A percentile compares a stretch with the other conserved stretches of the same genome.
Conservation (phyloP, 306 rosid species). For the Vicia sativa region DNA sequence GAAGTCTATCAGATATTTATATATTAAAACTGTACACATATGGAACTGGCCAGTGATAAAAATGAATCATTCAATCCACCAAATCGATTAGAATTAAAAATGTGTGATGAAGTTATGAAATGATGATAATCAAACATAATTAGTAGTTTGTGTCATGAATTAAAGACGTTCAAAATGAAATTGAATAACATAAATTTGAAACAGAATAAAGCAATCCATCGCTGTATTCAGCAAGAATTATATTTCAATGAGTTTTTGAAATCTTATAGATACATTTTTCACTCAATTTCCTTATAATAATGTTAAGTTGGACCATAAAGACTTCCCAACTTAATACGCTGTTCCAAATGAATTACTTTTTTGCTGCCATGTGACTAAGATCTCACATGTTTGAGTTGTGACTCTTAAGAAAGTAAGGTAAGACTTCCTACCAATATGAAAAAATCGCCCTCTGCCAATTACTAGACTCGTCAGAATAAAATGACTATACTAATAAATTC, state of each 20-base stretch:
- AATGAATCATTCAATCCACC: no score
- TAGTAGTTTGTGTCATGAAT: neutral
- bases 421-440: neutral
- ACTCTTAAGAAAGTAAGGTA: neutral
- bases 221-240: neutral
- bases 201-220: constrained; percentile 18
- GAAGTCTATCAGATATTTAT: constrained; percentile 9
- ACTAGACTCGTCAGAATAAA: constrained; percentile 12
- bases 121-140: constrained; percentile 13
- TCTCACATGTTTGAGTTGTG: neutral
- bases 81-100: no score
- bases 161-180: constrained; percentile 6
- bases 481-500: constrained; percentile 2
- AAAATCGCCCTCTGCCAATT: constrained; percentile 10
- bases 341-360: neutral
- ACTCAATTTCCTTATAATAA: neutral
- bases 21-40: constrained; percentile 2
- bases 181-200: constrained; percentile 6
- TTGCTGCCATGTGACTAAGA: constrained; percentile 4
- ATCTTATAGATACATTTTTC: constrained; percentile 24
- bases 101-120: neutral
- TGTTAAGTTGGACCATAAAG: constrained; percentile 5
- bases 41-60: constrained; percentile 29
- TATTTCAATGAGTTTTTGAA: constrained; percentile 16
- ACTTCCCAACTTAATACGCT: neutral